Base-by-base conservation (phyloP, 192 early-diverging fungal species). In the Mortierella alpina region DNA sequence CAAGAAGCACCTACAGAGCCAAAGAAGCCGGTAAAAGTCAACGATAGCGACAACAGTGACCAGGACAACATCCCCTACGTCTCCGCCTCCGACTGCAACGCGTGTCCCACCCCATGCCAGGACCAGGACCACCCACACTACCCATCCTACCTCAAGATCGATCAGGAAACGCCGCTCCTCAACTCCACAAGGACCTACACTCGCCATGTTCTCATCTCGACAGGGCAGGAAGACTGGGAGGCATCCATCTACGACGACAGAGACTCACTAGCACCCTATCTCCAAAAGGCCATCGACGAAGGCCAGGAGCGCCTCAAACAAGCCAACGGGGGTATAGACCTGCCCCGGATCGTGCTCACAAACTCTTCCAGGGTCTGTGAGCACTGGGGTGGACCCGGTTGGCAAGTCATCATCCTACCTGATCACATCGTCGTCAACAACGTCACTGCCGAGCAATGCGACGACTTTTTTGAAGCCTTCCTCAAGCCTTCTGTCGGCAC, bases 121-220 rank as follows among this genome's bases (percentile, higher is more conserved):
- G 84, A 86, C 6, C 58, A 66, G 53, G 63, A 68, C 39, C 89
- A 90, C 60, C 23, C 62, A 5, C 63, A 69, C 14, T 88, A 85
- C 49, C 89, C 89, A 10, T 66, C 81, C 11, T 88, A 88, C 53
- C 69, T 90, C 42, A 85, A 87, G 18, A 83, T 90, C 17, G 87
- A 90, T 74, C 64, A 61, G 11, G 68, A 76, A 9, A 20, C 72
- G 0, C 66, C 83, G 6, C 66, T 90, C n/a, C 56, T 87, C 40
- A 73, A 86, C 31, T 83, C 87, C 12, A 86, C 84, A 49, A 84
- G 82, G 51, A 87, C 89, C 0, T 90, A 90, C 55, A 67, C 78
- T 9, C 85, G 86, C 20, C 89, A 90, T 68, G 82, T 90, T 56
- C 56, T 88, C 63, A 90, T 90, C 48, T 82, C 85, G 13, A 90